Evolutionary conservation across 345 rosid species (phyloP), one percentile per base, ranked within the genome.

Genomic region (Hibiscus mutabilis): DNA sequence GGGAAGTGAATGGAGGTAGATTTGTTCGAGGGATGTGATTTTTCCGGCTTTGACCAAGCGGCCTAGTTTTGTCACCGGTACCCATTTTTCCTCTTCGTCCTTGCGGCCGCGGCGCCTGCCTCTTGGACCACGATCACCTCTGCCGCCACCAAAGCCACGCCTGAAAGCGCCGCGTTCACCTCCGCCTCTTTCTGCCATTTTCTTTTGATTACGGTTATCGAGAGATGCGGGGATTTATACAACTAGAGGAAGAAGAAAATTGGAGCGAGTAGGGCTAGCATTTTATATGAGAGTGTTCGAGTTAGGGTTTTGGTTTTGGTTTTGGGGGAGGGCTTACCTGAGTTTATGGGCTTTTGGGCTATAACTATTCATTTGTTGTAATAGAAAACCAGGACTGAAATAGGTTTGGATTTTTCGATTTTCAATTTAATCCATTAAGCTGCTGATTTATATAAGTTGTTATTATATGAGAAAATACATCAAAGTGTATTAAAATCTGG

Each of bases 171-270:
- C 67, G 5, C 67, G 27, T 11, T 63, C 68, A 9, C 52, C 68
- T 12, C 68, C 68, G 52, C 68, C 68, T 63, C 68, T 63, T 63
- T 63, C 68, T 37, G 68, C 68, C 68, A 63, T 63, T 35, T 62
- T 37, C 18, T 31, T n/a, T 33, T 19, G 47, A 49, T n/a, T n/a
- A n/a, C n/a, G n/a, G n/a, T n/a, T n/a, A n/a, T n/a, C n/a, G n/a
- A n/a, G n/a, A n/a, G n/a, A n/a, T n/a, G n/a, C n/a, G n/a, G n/a
- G n/a, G n/a, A n/a, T 49, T 21, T 6, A 11, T 16, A n/a, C 18
- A n/a, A 49, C n/a, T 21, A 11, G 31, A 3, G 16, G 6, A 12
- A 24, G 31, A 24, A 57, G 29, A 4, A 22, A 57, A 12, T 11
- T 5, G 60, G 6, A 13, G 8, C 31, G 60, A 27, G 16, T 24